Evolutionary conservation across 768 basidiomycete genomes (phyloP), one percentile per base, ranked within the genome.

Genomic region (Tephrocybe sp.): DNA sequence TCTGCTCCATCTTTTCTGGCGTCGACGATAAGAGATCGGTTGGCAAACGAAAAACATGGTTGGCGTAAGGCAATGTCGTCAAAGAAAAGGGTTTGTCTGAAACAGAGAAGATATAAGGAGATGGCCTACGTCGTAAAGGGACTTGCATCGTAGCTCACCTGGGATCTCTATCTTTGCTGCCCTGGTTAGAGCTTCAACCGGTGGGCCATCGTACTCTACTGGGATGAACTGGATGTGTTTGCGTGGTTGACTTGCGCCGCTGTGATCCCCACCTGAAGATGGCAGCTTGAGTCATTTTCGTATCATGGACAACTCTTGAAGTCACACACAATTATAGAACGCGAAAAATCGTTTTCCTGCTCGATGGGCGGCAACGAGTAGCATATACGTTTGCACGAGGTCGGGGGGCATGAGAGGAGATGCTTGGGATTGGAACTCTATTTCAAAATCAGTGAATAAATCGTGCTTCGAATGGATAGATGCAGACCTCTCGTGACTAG

Each of bases 191-290:
- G 66, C 70, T 65, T 94, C 93, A 21, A 94, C 75, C 0, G 94
- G 94, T 12, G 89, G 87, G 1, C 82, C 86, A 29, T 78, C 76
- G 25, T 74, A 70, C 9, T 77, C 77, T 15, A 81, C 61, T 27
- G 90, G 85, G 27, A 94, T 66, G 54, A 94, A 85, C 64, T 95
- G 93, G n/a, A 94, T 56, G 62, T 97, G 94, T 60, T 94, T 92
- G 69, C 94, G 92, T 2, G 78, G 73, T 68, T 97, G 94, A 62
- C 91, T 93, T 10, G 94, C 92, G 22, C 93, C 93, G 49, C 88
- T 91, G 46, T 75, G 72, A 23, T 80, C 74, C 5, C 90, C 90
- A 57, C 88, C 89, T 91, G 39, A 12, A 19, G 24, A 34, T 11
- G 21, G 19, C 29, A 12, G 29, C 33, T 34, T 38, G 8, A 38